Base-by-base conservation (phyloP, 768 basidiomycete genomes). In the Xerocomus brunneocitrinus region DNA sequence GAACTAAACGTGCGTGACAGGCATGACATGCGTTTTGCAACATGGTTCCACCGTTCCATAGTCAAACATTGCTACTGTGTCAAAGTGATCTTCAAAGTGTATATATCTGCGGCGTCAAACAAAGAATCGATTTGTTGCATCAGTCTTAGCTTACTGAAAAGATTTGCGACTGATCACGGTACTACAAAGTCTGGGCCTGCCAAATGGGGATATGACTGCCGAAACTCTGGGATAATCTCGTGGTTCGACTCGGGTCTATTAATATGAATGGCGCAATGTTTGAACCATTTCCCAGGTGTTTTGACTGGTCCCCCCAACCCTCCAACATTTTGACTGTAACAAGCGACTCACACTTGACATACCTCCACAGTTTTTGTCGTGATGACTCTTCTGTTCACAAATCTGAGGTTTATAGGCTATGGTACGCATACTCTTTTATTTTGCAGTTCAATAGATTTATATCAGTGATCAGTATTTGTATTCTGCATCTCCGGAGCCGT, bases 311-410 rank as follows among this genome's bases (percentile, higher is more conserved):
- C 42, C 50, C 47, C 57, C 52, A 36, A 31, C 45, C 46, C 25
- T 19, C 52, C 31, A 43, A 31, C 54, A 41, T 45, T 49, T 24
- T 40, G 35, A 51, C 52, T 34, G 39, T 49, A 22, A 58, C 56
- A 43, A 52, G 25, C 56, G 41, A 59, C 51, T 32, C 9, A 40
- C 9, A 40, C 40, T 51, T 47, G 46, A 35, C 22, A n/a, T 46
- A 32, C 22, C 45, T 46, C 32, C 38, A 51, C 19, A 53, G 13
- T 3, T 39, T 44, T 35, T 42, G 35, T 27, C 13, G 36, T 10
- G 10, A 85, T 86, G 84, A 84, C 84, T 30, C 73, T 84, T 40
- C 76, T 79, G 54, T 86, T 86, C 68, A 74, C 72, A 54, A 81
- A 81, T 44, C 61, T 80, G 64, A 76, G 84, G 65, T 52, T 81